phyloP scores from a whole-genome alignment of 345 rosid genomes.

The Lepidium sativum region DNA sequence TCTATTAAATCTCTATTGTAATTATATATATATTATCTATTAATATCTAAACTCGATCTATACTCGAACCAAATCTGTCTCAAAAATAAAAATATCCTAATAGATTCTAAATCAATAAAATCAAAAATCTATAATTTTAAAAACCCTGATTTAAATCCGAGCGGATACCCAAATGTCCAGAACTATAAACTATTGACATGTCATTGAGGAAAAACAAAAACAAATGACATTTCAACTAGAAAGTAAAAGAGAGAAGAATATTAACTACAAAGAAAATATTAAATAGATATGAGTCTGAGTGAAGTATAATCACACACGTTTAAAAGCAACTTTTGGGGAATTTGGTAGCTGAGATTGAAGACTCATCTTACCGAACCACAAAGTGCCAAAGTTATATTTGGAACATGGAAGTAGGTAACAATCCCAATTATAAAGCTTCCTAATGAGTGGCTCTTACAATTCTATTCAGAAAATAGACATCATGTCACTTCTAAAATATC shows the following conservation, averaged over 20 bases:
- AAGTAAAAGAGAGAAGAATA: neutral
- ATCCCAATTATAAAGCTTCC: neutral
- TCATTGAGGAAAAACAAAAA: no score
- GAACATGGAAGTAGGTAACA: neutral
- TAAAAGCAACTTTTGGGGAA: conserved; percentile 6
- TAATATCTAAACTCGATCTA: no score
- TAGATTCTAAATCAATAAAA: no score
- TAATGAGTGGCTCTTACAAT: conserved; percentile 6
- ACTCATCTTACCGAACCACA: conserved; percentile 16
- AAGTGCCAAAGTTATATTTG: neutral
- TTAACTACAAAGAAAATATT: neutral
- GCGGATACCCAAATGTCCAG: no score
- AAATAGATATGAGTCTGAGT: neutral
- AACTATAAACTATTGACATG: no score
- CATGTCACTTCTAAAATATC: neutral
- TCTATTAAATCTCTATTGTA: no score
- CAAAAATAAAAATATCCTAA: no score
- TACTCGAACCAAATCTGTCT: no score
- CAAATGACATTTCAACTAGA: neutral
- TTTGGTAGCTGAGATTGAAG: conserved; percentile 16
- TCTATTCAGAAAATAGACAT: neutral
- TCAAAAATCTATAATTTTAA: no score
- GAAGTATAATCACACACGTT: conserved; percentile 15
- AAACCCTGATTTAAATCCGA: no score
- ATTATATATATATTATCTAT: no score